These are phyloP conservation scores for Breynia disticha DNA, from an alignment of 441 rosid species.

Conservation along the genomic window DNA sequence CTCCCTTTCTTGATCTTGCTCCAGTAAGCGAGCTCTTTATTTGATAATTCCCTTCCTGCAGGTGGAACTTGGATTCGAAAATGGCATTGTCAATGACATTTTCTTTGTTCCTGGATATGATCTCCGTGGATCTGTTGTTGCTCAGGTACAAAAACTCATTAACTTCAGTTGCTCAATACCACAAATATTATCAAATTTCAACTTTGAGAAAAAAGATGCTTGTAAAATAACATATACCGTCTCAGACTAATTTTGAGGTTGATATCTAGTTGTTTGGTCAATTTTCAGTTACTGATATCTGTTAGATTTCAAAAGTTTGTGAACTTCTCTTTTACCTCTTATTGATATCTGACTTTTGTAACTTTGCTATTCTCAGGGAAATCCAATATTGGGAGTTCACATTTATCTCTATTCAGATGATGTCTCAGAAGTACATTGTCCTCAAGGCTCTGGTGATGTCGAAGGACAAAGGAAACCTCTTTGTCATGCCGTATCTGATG, in stretches of 20 bases:
- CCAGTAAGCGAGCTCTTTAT: background rate
- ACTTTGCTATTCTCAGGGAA: conserved; percentile 47
- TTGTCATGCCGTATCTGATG: conserved; percentile 78
- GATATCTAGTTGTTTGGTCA: conserved; percentile 4
- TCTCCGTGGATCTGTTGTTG: conserved; percentile 79
- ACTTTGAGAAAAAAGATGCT: no score
- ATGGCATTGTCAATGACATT: conserved; percentile 63
- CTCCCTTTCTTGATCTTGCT: background rate
- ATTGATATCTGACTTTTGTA: conserved; percentile 10
- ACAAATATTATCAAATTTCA: no score
- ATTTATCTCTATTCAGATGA: conserved; percentile 80
- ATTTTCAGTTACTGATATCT: background rate
- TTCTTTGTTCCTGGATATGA: conserved; percentile 78
- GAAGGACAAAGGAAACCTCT: conserved; percentile 62
- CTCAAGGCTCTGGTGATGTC: conserved; percentile 54
- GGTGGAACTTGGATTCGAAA: conserved; percentile 82
- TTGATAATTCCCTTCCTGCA: conserved; percentile 21
- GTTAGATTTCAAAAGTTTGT: background rate
- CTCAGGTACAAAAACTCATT: conserved; percentile 49
- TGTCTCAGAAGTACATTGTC: conserved; percentile 59
- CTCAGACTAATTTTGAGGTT: background rate
- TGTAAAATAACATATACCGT: background rate
- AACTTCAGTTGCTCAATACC: no score
- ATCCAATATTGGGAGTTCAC: conserved; percentile 87
- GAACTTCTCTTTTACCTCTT: conserved; percentile 9